These are phyloP conservation scores for Camellia lanceoleosa DNA, from an alignment of 148 eudicot species.

Conservation along the genomic window DNA sequence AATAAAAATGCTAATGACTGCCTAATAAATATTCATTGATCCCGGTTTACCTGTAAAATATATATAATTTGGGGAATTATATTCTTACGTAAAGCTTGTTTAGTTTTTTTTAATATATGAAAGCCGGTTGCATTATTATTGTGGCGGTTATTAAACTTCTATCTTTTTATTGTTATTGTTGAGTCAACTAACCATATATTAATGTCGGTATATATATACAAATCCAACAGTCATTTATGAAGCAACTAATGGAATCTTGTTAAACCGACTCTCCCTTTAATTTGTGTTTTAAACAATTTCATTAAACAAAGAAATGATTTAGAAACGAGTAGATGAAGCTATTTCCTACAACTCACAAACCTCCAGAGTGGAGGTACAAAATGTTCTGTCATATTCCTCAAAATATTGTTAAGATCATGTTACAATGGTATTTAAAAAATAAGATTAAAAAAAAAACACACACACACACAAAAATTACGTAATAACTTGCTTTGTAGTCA, in stretches of 20 bases:
- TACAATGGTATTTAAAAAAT: not conserved
- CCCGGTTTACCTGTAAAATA: no score
- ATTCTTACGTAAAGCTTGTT: no score
- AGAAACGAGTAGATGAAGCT: not conserved
- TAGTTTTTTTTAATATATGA: not conserved
- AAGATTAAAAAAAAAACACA: no score
- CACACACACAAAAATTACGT: no score
- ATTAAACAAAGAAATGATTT: no score
- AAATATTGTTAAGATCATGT: not conserved
- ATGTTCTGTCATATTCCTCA: not conserved
- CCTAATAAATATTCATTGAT: no score
- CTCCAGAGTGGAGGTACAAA: not conserved
- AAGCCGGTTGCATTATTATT: conserved; percentile 20
- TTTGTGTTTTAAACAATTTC: not conserved
- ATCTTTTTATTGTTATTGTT: not conserved
- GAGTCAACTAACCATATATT: not conserved
- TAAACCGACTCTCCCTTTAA: not conserved
- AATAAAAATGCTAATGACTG: no score
- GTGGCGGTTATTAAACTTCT: conserved; percentile 16
- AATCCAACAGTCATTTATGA: not conserved
- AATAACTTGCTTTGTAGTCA: no score
- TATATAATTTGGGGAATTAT: no score
- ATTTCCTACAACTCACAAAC: not conserved
- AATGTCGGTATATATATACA: not conserved
- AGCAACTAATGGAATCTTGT: conserved; percentile 3